A percentile compares a stretch with the other conserved stretches of the same genome.
Evolutionary conservation across 192 early-diverging fungal genomes (phyloP).

Genomic region (Haplosporangium gracile): DNA sequence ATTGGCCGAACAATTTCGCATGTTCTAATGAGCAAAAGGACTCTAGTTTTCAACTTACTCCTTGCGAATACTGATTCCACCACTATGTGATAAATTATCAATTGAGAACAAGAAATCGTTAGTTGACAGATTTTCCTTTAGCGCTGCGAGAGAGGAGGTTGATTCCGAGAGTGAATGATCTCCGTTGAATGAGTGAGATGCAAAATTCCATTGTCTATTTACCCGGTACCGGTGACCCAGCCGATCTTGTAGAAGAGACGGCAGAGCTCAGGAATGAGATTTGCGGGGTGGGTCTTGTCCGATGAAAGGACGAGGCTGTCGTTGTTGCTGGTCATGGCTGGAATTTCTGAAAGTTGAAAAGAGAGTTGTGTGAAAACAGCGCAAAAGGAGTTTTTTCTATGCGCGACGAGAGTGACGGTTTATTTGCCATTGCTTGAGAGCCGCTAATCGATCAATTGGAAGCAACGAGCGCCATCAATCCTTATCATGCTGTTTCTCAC

Average conservation of each 20-base stretch:
- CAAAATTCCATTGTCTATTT: conserved; percentile 9
- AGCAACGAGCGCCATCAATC: too few relatives aligned
- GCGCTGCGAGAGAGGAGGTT: not conserved
- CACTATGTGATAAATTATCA: conserved; percentile 43
- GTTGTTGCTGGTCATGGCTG: conserved; percentile 36
- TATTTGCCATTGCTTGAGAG: too few relatives aligned
- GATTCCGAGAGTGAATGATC: conserved; percentile 12
- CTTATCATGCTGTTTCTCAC: too few relatives aligned
- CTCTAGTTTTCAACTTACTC: conserved; percentile 58
- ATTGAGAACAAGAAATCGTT: not conserved
- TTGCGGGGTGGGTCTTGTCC: conserved; percentile 77
- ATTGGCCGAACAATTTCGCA: not conserved
- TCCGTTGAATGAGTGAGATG: not conserved
- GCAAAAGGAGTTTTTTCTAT: not conserved
- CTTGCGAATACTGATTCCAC: conserved; percentile 86
- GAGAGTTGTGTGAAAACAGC: not conserved
- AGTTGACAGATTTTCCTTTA: not conserved
- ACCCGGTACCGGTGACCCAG: conserved; percentile 98
- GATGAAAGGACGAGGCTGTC: conserved; percentile 66
- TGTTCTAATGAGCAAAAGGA: too few relatives aligned
- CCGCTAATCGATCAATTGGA: too few relatives aligned
- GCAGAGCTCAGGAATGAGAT: conserved; percentile 96
- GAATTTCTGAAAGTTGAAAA: not conserved
- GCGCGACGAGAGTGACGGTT: too few relatives aligned
- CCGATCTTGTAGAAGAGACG: conserved; percentile 89